Conservation (phyloP, 176 grass and related monocot genomes). For the Zea luxurians region DNA sequence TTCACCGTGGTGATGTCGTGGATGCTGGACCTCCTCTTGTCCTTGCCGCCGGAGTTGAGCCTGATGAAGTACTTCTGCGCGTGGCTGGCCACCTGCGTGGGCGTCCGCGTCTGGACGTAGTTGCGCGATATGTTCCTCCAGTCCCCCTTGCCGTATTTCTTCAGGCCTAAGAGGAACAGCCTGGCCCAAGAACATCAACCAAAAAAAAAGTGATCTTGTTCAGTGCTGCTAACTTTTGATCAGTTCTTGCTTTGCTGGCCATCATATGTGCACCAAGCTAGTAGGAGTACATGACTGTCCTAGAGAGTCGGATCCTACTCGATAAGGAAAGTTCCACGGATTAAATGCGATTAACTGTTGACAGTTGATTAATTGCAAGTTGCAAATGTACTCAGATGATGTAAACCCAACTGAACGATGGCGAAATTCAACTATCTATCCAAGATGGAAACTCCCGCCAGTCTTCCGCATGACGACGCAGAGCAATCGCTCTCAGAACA, state of each 20-base stretch:
- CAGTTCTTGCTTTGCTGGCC: too few species aligned
- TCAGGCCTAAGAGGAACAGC: constrained; percentile 75
- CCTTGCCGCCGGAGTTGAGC: constrained; percentile 77
- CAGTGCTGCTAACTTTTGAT: background rate
- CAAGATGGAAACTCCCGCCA: constrained; percentile 7
- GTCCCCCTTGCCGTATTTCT: constrained; percentile 84
- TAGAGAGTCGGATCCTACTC: constrained; percentile 15
- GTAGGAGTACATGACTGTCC: constrained; percentile 7
- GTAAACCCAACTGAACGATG: constrained; percentile 27
- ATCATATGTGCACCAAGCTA: too few species aligned
- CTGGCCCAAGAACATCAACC: constrained; percentile 34
- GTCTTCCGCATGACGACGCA: constrained; percentile 27
- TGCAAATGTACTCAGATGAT: constrained; percentile 25
- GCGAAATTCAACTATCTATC: constrained; percentile 32
- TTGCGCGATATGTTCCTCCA: constrained; percentile 94
- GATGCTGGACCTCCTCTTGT: constrained; percentile 57
- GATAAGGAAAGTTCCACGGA: constrained; percentile 24
- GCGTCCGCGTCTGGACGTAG: constrained; percentile 70
- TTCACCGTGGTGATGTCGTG: too few species aligned
- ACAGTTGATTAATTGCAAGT: constrained; percentile 37
- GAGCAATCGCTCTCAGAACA: constrained; percentile 45
- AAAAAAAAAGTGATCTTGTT: constrained; percentile 22
- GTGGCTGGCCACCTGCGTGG: constrained; percentile 92
- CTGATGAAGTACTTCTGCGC: constrained; percentile 97
- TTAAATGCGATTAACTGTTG: constrained; percentile 39